Percentiles rank a stretch among this genome's conserved stretches.
Conservation (phyloP, 2,329 filamentous ascomycete genomes). For the Aspergillus neoniger region DNA sequence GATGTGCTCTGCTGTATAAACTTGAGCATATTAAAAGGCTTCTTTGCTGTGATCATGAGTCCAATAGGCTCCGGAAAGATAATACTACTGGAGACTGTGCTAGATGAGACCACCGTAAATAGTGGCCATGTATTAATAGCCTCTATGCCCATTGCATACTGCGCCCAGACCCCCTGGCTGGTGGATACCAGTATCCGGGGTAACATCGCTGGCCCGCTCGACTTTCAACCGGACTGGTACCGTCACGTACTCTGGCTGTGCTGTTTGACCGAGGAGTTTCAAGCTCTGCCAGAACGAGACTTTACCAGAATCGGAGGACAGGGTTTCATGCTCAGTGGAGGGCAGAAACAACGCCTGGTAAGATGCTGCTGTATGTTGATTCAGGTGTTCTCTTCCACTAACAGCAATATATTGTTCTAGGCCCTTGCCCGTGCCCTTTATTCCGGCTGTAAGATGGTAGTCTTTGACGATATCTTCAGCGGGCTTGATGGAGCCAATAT, state of each 20-base stretch:
- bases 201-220: background rate
- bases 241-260: background rate
- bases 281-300: background rate
- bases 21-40: background rate
- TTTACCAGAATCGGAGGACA: background rate
- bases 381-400: no score
- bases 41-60: background rate
- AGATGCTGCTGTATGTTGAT: background rate
- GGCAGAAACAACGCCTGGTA: slow-evolving; percentile 1
- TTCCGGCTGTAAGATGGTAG: background rate
- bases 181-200: background rate
- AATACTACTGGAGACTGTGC: background rate
- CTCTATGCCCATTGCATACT: background rate
- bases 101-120: background rate
- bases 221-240: background rate
- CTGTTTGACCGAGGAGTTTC: background rate
- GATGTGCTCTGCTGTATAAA: background rate
- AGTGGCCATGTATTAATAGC: background rate
- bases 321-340: background rate
- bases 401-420: background rate
- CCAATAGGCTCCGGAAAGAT: background rate
- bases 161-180: background rate
- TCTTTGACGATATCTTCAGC: background rate
- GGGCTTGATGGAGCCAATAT: background rate
- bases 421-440: background rate